Conservation (phyloP, 106 monocot species). For the Acorus calamus region DNA sequence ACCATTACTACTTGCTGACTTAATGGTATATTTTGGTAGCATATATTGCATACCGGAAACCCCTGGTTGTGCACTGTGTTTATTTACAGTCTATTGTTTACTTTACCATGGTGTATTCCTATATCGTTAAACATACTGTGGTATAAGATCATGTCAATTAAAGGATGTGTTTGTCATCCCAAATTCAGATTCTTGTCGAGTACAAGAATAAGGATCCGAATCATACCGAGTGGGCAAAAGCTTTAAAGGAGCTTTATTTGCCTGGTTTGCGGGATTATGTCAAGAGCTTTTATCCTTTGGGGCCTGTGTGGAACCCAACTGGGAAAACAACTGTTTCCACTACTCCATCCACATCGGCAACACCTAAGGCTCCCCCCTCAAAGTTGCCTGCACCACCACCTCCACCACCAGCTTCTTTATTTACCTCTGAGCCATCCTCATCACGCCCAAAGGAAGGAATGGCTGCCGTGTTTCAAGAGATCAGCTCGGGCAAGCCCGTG, state of each 20-base stretch:
- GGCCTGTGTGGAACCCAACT: slow-evolving; percentile 67
- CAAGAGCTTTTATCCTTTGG: slow-evolving; percentile 75
- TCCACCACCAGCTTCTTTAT: slow-evolving; percentile 34
- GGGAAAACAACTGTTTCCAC: slow-evolving; percentile 18
- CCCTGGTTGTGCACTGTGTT: too few species aligned
- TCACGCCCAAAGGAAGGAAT: slow-evolving; percentile 61
- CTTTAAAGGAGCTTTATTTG: slow-evolving; percentile 86
- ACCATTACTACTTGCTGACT: too few species aligned
- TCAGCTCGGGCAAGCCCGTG: slow-evolving; percentile 58
- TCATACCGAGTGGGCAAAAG: slow-evolving; percentile 92
- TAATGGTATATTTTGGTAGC: too few species aligned
- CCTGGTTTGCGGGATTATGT: slow-evolving; percentile 83
- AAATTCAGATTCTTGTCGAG: slow-evolving; percentile 71
- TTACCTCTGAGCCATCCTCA: slow-evolving; percentile 22
- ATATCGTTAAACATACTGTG: too few species aligned
- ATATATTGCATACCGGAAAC: too few species aligned
- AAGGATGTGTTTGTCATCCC: not conserved
- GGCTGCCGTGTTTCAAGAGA: slow-evolving; percentile 85
- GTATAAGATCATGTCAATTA: too few species aligned
- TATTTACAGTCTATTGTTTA: too few species aligned
- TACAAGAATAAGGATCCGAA: slow-evolving; percentile 77
- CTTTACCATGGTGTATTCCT: too few species aligned
- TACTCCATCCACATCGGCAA: slow-evolving; percentile 15
- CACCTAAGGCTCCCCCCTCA: slow-evolving; percentile 17
- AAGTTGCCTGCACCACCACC: slow-evolving; percentile 43